Conservation (phyloP, 148 eudicot species). For the Hydrangea macrophylla region DNA sequence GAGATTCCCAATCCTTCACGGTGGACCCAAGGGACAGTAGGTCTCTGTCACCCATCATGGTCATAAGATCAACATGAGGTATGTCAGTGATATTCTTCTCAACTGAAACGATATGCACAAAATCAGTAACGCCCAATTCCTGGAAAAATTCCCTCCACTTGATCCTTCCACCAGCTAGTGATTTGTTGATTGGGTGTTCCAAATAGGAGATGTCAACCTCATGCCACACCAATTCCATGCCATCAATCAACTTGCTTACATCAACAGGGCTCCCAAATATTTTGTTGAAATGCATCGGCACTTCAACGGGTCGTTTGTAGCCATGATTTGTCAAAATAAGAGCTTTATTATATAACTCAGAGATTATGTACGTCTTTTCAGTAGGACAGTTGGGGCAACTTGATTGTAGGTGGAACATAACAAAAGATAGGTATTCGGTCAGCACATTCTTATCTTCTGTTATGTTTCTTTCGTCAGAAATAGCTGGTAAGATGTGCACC, state of each 20-base stretch:
- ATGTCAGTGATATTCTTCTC: conserved; percentile 54
- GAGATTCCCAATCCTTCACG: conserved; percentile 85
- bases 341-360: conserved; percentile 60
- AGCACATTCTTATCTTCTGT: conserved; percentile 36
- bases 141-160: conserved; percentile 80
- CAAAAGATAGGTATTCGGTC: conserved; percentile 68
- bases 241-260: conserved; percentile 47
- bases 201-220: conserved; percentile 63
- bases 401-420: conserved; percentile 79
- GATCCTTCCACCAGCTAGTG: conserved; percentile 40
- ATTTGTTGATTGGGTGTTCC: conserved; percentile 55
- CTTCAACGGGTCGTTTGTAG: conserved; percentile 53
- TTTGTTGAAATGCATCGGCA: conserved; percentile 63
- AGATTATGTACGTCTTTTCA: conserved; percentile 59
- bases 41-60: conserved; percentile 30
- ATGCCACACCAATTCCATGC: conserved; percentile 65
- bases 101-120: conserved; percentile 55
- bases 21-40: conserved; percentile 35
- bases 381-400: conserved; percentile 57
- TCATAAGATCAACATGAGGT: conserved; percentile 31
- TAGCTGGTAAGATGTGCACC: conserved; percentile 69
- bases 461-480: conserved; percentile 38
- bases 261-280: conserved; percentile 66
- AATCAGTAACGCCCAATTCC: conserved; percentile 78
- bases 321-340: conserved; percentile 77